Percentiles rank a stretch among this genome's conserved stretches.
Evolutionary conservation across 2,329 filamentous ascomycete species (phyloP).

Genomic region (Talaromyces albobiverticillius): DNA sequence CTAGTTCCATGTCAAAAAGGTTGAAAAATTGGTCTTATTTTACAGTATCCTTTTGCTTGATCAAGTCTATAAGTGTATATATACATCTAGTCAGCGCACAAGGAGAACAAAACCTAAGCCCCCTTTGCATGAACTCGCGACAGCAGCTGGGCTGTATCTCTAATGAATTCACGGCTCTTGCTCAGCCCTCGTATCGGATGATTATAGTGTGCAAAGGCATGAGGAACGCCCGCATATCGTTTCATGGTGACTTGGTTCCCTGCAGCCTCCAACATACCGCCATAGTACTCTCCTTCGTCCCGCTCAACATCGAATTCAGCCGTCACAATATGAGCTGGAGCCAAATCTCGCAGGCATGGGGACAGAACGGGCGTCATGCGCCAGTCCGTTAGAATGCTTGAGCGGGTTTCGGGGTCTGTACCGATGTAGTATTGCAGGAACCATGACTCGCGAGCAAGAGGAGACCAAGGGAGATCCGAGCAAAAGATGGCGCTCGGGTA

Average conservation of each 20-base stretch:
- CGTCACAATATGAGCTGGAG: conserved; percentile 38
- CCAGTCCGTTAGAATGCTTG: conserved; percentile 31
- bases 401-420: conserved; percentile 18
- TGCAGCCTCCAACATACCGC: conserved; percentile 33
- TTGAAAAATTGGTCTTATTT: neutral
- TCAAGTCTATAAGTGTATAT: no score
- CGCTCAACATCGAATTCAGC: conserved; percentile 43
- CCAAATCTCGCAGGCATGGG: conserved; percentile 32
- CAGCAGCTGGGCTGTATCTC: conserved; percentile 21
- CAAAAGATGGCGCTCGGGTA: conserved; percentile 25
- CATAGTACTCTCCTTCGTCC: conserved; percentile 41
- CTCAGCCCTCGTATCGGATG: conserved; percentile 23
- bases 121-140: conserved; percentile 10
- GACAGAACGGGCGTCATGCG: conserved; percentile 42
- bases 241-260: conserved; percentile 32
- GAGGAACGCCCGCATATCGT: conserved; percentile 32
- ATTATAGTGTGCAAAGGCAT: conserved; percentile 28
- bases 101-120: no score
- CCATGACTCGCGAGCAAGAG: conserved; percentile 29
- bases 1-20: no score
- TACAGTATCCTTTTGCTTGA: neutral
- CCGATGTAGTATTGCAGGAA: conserved; percentile 30
- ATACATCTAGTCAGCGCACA: no score
- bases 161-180: conserved; percentile 27
- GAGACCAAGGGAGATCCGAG: conserved; percentile 26